Base-by-base conservation (phyloP, 2,329 filamentous ascomycete species). In the Nemania sp. region DNA sequence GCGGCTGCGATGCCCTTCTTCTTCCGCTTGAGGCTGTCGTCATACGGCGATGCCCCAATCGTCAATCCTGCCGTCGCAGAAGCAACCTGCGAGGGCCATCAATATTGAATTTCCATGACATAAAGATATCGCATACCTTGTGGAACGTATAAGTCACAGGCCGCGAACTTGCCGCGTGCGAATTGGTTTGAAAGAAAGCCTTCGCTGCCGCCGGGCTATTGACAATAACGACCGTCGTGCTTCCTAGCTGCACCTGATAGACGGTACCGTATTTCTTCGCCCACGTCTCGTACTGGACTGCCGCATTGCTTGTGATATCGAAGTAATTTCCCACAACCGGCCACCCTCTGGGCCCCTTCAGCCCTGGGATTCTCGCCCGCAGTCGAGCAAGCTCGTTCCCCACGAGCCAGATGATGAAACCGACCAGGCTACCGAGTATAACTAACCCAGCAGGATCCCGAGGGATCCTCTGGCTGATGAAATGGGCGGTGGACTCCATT, bases 111-210 rank as follows among this genome's bases (percentile, higher is more conserved):
- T n/a, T 18, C 21, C 43, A 2, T 6, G 15, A 32, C 9, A 29
- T 11, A 9, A 5, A 5, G 29, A n/a, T 6, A 32, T 42, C n/a
- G 43, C 42, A 15, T 67, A 93, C 88, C 5, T 83, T 90, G 75
- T 93, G 90, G 74, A 93, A 94, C 0, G 90, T 94, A 74, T 94
- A 90, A 49, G 92, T 84, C 21, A 82, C 91, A 0, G 91, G 91
- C 1, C 91, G 84, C 0, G 89, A 92, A 68, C 92, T 91, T 59
- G 93, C 78, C 0, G 90, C 83, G 0, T 90, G 90, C 69, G 92
- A 90, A 68, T 94, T 88, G 10, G 86, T 89, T 72, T 92, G 89
- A 87, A 90, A 93, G 20, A 94, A 79, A 65, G 88, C 81, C 56
- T 84, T 86, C 35, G 93, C 89, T 0, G 88, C 84, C 18, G 91